Evolutionary conservation across 805 yeast genomes (phyloP).

Genomic region (Candida lessepsii): DNA sequence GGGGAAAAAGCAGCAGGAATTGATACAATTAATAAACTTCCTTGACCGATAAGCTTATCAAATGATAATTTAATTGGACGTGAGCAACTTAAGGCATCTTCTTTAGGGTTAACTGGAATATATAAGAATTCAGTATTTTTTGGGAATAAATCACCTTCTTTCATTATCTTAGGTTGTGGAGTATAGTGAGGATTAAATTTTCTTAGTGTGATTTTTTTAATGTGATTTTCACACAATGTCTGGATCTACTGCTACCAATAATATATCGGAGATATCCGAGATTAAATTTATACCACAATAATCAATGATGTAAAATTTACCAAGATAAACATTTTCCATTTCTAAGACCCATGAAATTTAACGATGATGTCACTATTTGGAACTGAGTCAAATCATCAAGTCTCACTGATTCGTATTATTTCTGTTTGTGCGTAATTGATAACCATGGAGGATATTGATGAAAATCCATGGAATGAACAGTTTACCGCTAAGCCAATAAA

Average conservation of each 20-base stretch:
- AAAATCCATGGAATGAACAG: slow-evolving; percentile 17
- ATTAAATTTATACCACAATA: too few species aligned
- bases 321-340: too few species aligned
- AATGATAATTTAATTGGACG: slow-evolving; percentile 33
- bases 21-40: slow-evolving; percentile 32
- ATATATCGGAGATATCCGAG: not conserved
- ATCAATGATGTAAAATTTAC: not conserved
- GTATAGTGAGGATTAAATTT: too few species aligned
- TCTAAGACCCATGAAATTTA: too few species aligned
- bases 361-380: too few species aligned
- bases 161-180: slow-evolving; percentile 7
- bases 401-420: too few species aligned
- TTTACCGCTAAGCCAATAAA: slow-evolving; percentile 26
- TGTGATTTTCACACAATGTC: not conserved
- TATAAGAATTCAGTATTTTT: slow-evolving; percentile 31
- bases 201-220: not conserved
- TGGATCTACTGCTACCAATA: too few species aligned
- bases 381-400: too few species aligned
- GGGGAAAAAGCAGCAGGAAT: slow-evolving; percentile 48
- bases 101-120: slow-evolving; percentile 34
- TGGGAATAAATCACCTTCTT: slow-evolving; percentile 36
- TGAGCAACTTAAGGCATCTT: slow-evolving; percentile 34
- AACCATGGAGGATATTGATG: slow-evolving; percentile 11
- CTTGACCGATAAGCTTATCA: slow-evolving; percentile 29
- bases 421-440: not conserved